These are phyloP conservation scores for Lizonia empirigonia DNA, from an alignment of 2,329 filamentous ascomycete species.

Conservation along the genomic window DNA sequence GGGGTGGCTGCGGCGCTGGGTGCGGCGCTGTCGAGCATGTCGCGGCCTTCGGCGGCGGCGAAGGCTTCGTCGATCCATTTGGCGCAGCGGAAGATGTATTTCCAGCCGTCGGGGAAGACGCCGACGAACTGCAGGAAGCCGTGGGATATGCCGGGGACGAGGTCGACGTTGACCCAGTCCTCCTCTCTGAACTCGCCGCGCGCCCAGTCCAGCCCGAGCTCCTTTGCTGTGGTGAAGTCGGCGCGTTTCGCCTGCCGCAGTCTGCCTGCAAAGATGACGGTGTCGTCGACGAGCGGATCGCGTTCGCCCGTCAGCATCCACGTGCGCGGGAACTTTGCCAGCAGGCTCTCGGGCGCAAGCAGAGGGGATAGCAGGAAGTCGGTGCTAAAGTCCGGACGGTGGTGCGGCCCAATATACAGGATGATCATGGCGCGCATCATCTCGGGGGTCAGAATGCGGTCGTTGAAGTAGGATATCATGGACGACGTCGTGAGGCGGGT, in stretches of 20 bases:
- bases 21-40: constrained; percentile 16
- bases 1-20: constrained; percentile 21
- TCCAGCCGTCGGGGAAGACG: constrained; percentile 89
- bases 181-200: constrained; percentile 68
- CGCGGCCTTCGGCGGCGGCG: constrained; percentile 44
- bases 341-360: constrained; percentile 80
- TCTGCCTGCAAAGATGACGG: constrained; percentile 90
- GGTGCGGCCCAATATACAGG: constrained; percentile 91
- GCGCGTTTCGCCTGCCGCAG: constrained; percentile 77
- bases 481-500: constrained; percentile 92
- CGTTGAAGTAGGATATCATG: constrained; percentile 99
- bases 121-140: constrained; percentile 92
- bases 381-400: constrained; percentile 87
- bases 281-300: constrained; percentile 95
- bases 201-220: constrained; percentile 60
- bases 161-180: constrained; percentile 77
- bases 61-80: constrained; percentile 85
- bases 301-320: constrained; percentile 95
- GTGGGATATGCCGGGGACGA: constrained; percentile 89
- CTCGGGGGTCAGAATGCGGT: constrained; percentile 90
- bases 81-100: constrained; percentile 78
- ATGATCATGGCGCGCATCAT: constrained; percentile 99
- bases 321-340: constrained; percentile 88
- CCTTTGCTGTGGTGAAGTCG: constrained; percentile 60
- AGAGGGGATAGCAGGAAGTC: constrained; percentile 92